phyloP scores from a whole-genome alignment of 1,139 yeast genomes.

The Protomyces lactucae-debilis region DNA sequence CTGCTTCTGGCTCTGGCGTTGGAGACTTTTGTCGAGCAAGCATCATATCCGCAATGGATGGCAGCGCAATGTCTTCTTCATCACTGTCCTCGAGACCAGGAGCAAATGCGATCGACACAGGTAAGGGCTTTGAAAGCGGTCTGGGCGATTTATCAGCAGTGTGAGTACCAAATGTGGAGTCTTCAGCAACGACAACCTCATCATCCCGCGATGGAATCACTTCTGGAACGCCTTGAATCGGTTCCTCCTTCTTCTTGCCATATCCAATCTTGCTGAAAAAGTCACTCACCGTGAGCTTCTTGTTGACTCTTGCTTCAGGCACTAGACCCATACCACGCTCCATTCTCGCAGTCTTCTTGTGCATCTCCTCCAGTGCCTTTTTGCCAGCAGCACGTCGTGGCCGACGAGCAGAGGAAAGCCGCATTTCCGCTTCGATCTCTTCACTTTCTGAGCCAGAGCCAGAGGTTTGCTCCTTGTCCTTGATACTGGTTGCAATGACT shows the following conservation, averaged over 20 bases:
- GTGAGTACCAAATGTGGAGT: not conserved
- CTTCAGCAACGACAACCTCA: not conserved
- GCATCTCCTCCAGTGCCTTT: constrained; percentile 38
- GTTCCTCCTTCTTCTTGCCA: not conserved
- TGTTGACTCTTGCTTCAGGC: constrained; percentile 35
- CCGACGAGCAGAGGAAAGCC: constrained; percentile 23
- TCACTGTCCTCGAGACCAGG: constrained; percentile 15
- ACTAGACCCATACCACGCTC: constrained; percentile 37
- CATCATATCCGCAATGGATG: not conserved
- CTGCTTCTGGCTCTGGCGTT: not conserved
- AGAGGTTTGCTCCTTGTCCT: not conserved
- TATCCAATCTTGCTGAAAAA: constrained; percentile 33
- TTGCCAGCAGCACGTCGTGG: constrained; percentile 33
- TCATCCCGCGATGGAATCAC: not conserved
- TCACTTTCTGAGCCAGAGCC: constrained; percentile 14
- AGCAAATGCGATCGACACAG: not conserved
- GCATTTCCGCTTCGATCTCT: constrained; percentile 18
- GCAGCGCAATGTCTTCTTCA: constrained; percentile 8
- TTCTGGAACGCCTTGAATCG: too few relatives aligned
- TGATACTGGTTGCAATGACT: not conserved
- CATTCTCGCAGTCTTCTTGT: constrained; percentile 38
- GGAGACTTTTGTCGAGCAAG: not conserved
- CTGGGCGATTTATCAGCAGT: not conserved
- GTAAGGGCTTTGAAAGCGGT: not conserved
- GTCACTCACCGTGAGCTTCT: constrained; percentile 34